Evolutionary conservation across 768 basidiomycete species (phyloP).

Genomic region (Saitozyma podzolica): DNA sequence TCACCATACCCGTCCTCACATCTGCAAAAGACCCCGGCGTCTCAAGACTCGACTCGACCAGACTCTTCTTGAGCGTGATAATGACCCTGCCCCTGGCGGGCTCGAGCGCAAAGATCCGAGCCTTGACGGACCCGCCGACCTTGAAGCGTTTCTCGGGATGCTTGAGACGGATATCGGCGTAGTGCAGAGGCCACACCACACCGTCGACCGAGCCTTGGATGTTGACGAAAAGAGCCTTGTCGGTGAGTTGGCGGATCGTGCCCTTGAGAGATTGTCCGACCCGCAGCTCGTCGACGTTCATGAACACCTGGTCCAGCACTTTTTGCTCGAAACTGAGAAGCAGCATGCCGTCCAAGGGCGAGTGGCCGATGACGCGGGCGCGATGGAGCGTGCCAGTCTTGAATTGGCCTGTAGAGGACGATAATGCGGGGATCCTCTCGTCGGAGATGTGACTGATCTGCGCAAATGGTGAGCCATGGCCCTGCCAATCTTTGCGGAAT

Average conservation of each 20-base stretch:
- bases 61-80: constrained; percentile 86
- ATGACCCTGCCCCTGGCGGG: constrained; percentile 74
- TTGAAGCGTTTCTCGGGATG: constrained; percentile 91
- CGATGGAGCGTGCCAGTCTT: constrained; percentile 73
- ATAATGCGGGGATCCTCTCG: constrained; percentile 79
- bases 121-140: constrained; percentile 75
- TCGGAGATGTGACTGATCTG: constrained; percentile 94
- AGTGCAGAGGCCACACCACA: constrained; percentile 90
- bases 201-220: constrained; percentile 86
- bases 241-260: constrained; percentile 79
- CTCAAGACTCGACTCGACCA: constrained; percentile 77
- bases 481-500: too few species aligned
- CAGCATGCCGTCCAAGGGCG: constrained; percentile 79
- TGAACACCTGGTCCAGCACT: constrained; percentile 78
- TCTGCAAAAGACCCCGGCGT: constrained; percentile 68
- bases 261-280: constrained; percentile 81
- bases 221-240: constrained; percentile 78
- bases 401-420: constrained; percentile 72
- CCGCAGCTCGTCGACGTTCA: constrained; percentile 75
- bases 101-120: constrained; percentile 80
- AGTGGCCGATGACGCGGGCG: constrained; percentile 83
- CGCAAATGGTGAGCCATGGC: not conserved
- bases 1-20: constrained; percentile 67
- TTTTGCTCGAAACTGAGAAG: constrained; percentile 83
- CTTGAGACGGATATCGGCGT: constrained; percentile 90